phyloP scores from a whole-genome alignment of 257 asterid species.

The Linaria vulgaris region DNA sequence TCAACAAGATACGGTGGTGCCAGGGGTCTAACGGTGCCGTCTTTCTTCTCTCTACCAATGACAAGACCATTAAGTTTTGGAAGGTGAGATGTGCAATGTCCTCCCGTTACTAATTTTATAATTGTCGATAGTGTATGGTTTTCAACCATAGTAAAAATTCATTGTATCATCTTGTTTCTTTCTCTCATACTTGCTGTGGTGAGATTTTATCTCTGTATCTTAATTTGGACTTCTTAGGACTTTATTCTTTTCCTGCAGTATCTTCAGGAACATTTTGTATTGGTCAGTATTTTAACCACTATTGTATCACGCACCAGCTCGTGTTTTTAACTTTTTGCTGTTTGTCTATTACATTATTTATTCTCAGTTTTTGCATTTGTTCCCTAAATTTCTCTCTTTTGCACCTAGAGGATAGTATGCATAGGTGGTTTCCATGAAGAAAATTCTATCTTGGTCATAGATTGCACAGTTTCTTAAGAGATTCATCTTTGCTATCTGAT shows the following conservation, averaged over 20 bases:
- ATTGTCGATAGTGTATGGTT: slow-evolving; percentile 6
- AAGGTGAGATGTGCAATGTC: slow-evolving; percentile 50
- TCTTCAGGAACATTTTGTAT: slow-evolving; percentile 9
- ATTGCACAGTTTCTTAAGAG: too few relatives aligned
- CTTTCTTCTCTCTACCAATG: slow-evolving; percentile 79
- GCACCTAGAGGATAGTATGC: slow-evolving; percentile 21
- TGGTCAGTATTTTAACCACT: slow-evolving; percentile 20
- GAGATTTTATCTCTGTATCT: slow-evolving; percentile 14
- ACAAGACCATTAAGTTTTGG: slow-evolving; percentile 82
- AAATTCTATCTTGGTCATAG: too few relatives aligned
- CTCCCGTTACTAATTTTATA: slow-evolving; percentile 6
- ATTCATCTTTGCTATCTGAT: too few relatives aligned
- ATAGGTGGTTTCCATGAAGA: too few relatives aligned
- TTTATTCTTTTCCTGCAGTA: slow-evolving; percentile 13
- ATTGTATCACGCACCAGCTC: slow-evolving; percentile 5
- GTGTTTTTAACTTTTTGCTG: background rate
- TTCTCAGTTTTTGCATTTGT: slow-evolving; percentile 12
- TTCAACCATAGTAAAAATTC: slow-evolving; percentile 9
- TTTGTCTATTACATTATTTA: background rate
- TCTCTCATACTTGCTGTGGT: background rate
- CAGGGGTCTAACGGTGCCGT: slow-evolving; percentile 73
- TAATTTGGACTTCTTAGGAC: slow-evolving; percentile 20
- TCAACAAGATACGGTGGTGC: slow-evolving; percentile 89
- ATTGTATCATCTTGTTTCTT: slow-evolving; percentile 16
- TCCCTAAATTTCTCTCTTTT: slow-evolving; percentile 3